Evolutionary conservation across 768 basidiomycete species (phyloP).

Genomic region (Holtermanniella nyarrowii): DNA sequence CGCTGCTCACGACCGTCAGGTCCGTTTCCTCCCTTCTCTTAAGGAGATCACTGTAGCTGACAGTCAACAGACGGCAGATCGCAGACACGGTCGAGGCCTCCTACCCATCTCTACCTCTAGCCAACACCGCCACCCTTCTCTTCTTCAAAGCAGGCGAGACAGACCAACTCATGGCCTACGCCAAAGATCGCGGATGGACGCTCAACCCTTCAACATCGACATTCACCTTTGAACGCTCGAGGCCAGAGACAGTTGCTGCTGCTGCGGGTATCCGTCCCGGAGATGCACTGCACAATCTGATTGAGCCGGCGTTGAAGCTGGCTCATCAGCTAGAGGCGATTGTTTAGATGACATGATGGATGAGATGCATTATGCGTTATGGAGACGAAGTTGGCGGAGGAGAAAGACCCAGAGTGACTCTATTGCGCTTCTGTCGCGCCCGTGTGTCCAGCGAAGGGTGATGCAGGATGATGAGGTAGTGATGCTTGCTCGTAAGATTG

Average conservation of each 20-base stretch:
- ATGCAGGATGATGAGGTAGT: slow-evolving; percentile 2
- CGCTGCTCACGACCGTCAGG: slow-evolving; percentile 89
- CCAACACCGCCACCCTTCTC: slow-evolving; percentile 78
- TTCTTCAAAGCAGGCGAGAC: slow-evolving; percentile 83
- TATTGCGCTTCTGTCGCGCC: slow-evolving; percentile 26
- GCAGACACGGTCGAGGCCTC: slow-evolving; percentile 92
- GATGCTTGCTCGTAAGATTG: slow-evolving; percentile 2
- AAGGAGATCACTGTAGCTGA: no score
- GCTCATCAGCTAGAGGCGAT: slow-evolving; percentile 41
- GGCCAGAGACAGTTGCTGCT: slow-evolving; percentile 15
- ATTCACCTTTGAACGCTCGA: slow-evolving; percentile 58
- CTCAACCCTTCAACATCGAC: slow-evolving; percentile 58
- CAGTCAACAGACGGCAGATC: slow-evolving; percentile 71
- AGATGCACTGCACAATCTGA: slow-evolving; percentile 31
- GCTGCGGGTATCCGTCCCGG: slow-evolving; percentile 17
- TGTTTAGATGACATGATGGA: slow-evolving; percentile 26
- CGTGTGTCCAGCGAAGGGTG: slow-evolving; percentile 22
- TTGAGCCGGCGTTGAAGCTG: slow-evolving; percentile 37
- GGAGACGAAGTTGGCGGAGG: no score
- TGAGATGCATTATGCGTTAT: no score
- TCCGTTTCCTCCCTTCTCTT: slow-evolving; percentile 38
- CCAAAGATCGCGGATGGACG: slow-evolving; percentile 53
- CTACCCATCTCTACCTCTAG: slow-evolving; percentile 79
- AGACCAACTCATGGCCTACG: slow-evolving; percentile 52
- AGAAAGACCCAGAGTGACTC: no score